phyloP scores from a whole-genome alignment of 257 asterid genomes.

The Solanum raphanifolium region DNA sequence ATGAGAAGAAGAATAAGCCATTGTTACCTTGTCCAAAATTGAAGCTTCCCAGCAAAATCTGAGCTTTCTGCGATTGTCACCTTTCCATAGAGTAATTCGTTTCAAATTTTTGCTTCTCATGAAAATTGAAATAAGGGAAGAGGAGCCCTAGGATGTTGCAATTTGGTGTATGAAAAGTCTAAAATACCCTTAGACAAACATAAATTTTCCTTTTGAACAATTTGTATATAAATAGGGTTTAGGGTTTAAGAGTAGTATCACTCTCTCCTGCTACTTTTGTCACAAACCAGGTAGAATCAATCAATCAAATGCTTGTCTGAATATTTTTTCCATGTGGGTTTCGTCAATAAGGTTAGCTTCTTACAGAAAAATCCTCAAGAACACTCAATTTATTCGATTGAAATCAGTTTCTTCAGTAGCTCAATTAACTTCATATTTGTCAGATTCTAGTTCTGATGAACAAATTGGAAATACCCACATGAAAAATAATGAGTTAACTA shows the following conservation, averaged over 20 bases:
- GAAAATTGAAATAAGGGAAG: neutral
- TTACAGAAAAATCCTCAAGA: constrained; percentile 12
- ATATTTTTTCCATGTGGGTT: constrained; percentile 34
- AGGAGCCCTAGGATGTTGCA: neutral
- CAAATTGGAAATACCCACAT: neutral
- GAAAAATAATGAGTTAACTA: neutral
- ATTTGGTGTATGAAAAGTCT: neutral
- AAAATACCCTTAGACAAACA: neutral
- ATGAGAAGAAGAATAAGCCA: neutral
- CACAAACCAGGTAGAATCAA: neutral
- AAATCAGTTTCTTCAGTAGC: constrained; percentile 50
- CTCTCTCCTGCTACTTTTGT: neutral
- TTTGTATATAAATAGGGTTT: neutral
- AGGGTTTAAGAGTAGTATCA: neutral
- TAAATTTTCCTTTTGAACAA: neutral
- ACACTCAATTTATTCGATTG: constrained; percentile 21
- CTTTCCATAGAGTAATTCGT: neutral
- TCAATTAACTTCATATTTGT: constrained; percentile 35
- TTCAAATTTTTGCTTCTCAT: neutral
- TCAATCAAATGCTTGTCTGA: neutral
- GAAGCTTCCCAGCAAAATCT: neutral
- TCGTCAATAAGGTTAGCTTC: constrained; percentile 37
- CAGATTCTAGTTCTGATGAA: constrained; percentile 50
- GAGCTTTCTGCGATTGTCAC: neutral
- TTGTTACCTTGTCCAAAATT: neutral